Conservation (phyloP, 768 basidiomycete genomes). For the Asterophora lycoperdoides region DNA sequence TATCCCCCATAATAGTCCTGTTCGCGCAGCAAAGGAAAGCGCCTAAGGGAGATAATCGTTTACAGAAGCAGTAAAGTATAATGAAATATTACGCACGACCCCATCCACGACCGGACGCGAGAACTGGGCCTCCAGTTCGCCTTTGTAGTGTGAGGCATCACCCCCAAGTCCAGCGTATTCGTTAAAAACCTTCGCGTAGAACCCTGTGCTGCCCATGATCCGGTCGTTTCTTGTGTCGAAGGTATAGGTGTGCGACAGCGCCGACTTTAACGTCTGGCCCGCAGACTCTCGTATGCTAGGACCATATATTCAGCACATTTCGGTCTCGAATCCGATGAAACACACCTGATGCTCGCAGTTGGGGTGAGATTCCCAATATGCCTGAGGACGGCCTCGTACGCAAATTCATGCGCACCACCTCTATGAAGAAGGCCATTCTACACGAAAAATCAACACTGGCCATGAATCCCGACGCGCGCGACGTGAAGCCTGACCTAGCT, state of each 20-base stretch:
- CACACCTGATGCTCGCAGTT: conserved; percentile 78
- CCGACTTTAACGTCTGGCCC: conserved; percentile 76
- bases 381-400: conserved; percentile 79
- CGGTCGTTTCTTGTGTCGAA: conserved; percentile 74
- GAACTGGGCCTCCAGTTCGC: conserved; percentile 60
- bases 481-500: conserved; percentile 48
- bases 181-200: conserved; percentile 57
- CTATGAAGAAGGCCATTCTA: conserved; percentile 34
- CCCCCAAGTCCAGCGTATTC: conserved; percentile 82
- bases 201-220: conserved; percentile 58
- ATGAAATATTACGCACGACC: conserved; percentile 40
- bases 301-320: conserved; percentile 1
- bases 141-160: conserved; percentile 72
- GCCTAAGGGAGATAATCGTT: conserved; percentile 42
- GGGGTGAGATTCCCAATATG: conserved; percentile 69
- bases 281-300: conserved; percentile 80
- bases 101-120: conserved; percentile 56
- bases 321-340: neutral
- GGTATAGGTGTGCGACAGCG: conserved; percentile 72
- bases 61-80: neutral
- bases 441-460: conserved; percentile 15
- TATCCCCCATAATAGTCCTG: conserved; percentile 69
- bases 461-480: conserved; percentile 11
- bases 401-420: conserved; percentile 65
- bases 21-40: conserved; percentile 65